phyloP scores from a whole-genome alignment of 345 rosid genomes.

The Syzygium jambos region DNA sequence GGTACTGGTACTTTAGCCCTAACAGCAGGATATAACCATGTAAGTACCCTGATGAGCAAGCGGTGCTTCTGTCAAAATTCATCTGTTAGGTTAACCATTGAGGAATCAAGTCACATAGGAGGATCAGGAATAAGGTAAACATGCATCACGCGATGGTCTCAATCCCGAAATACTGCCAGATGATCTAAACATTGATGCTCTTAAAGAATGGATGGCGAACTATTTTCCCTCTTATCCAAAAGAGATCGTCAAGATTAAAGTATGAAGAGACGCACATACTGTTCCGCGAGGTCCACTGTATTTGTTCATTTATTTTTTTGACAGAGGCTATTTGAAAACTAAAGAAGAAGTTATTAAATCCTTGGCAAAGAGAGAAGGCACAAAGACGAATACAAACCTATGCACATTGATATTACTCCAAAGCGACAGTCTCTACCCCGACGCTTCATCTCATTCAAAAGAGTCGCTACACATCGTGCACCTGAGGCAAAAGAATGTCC shows the following conservation, averaged over 20 bases:
- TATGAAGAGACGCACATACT: neutral
- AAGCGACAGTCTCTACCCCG: conserved; percentile 79
- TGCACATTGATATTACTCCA: conserved; percentile 96
- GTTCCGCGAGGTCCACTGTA: neutral
- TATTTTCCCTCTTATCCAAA: neutral
- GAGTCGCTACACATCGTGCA: conserved; percentile 82
- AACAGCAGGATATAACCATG: neutral
- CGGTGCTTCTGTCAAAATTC: neutral
- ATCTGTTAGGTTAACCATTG: neutral
- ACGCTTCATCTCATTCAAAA: conserved; percentile 87
- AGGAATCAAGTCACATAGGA: neutral
- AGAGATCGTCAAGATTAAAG: neutral
- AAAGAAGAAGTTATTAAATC: neutral
- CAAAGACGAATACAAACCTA: conserved; percentile 39
- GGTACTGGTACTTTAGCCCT: neutral
- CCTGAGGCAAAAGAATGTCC: conserved; percentile 29
- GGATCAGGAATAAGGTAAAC: neutral
- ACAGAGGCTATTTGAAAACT: neutral
- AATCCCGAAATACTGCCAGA: neutral
- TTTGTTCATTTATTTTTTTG: neutral
- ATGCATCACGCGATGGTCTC: neutral
- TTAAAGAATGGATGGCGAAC: neutral
- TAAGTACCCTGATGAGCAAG: neutral
- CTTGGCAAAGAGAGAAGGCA: neutral
- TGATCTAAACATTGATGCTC: neutral